A percentile compares a stretch with the other conserved stretches of the same genome.
Conservation (phyloP, 140 eudicot species). For the Ambrosia hybrid region DNA sequence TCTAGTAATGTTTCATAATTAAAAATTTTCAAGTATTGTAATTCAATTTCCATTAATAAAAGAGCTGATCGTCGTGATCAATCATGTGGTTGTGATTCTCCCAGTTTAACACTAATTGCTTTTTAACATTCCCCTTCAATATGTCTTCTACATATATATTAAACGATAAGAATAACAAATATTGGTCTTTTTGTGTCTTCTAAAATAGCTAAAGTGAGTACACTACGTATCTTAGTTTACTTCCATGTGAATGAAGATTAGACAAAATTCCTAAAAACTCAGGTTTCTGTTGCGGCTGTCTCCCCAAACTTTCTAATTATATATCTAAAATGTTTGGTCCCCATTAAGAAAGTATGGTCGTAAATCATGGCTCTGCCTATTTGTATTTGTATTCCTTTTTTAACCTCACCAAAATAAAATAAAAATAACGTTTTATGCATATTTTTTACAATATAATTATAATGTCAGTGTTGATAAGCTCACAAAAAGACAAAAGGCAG, state of each 20-base stretch:
- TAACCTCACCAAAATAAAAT: slow-evolving; percentile 1
- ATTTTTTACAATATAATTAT: slow-evolving; percentile 4
- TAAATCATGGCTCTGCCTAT: slow-evolving; percentile 13
- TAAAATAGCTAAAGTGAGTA: not conserved
- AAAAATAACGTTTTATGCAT: not conserved
- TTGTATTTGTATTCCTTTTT: not conserved
- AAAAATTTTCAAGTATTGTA: no score
- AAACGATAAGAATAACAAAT: not conserved
- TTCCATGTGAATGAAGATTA: slow-evolving; percentile 4
- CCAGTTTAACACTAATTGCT: not conserved
- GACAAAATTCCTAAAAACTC: not conserved
- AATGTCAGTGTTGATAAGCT: slow-evolving; percentile 3
- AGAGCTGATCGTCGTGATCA: no score
- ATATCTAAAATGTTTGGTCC: slow-evolving; percentile 3
- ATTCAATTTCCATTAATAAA: no score
- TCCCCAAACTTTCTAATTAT: not conserved
- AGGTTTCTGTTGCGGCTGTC: not conserved
- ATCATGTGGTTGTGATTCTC: no score
- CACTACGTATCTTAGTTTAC: not conserved
- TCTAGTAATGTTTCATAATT: no score
- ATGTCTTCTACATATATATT: not conserved
- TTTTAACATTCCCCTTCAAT: not conserved
- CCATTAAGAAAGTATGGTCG: not conserved
- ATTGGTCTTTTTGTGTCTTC: not conserved
- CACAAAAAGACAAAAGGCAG: not conserved